Evolutionary conservation across 1,284 basidiomycete species (phyloP), one percentile per base, ranked within the genome.

Genomic region (Ceratobasidium sp.): DNA sequence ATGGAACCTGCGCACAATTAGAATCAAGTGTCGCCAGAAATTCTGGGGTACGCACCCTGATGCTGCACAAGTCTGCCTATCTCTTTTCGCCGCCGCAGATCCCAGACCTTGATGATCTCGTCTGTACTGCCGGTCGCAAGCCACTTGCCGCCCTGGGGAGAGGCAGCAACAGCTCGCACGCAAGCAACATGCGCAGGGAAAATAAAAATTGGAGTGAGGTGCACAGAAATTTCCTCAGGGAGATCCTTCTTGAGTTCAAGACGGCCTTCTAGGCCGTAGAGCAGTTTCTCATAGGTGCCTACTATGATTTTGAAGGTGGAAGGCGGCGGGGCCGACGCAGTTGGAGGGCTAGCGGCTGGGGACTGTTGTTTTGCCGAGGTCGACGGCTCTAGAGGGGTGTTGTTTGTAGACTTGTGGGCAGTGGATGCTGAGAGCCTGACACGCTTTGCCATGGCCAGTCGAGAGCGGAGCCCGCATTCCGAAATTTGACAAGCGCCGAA

Each of bases 41-140:
- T 13, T n/a, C 19, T 14, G 37, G 29, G 13, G 11, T 4, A 84
- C 86, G 72, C 77, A 95, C 95, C 96, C 85, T 94, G 88, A 81
- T 98, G 96, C 76, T 98, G 95, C 85, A 93, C 92, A 71, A 99
- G 84, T 43, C 92, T 93, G 41, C 97, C 97, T 54, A 99, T 89
- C 82, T 98, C 97, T 81, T 96, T 96, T 79, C 90, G 84, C 80
- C 95, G 86, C 71, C 91, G 86, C 76, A 98, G 82, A 84, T 98
- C 96, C 97, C 97, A 98, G n/a, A 98, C 91, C 82, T 98, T 98
- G 80, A 98, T 86, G 73, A 96, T 93, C 83, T 98, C 97, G 81
- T 99, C 97, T 39, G 93, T 89, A 77, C 94, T 95, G 0, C 96
- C 97, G 0, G 94, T 96, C 3, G 95, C 96, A 16, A 98, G 86